These are phyloP conservation scores for Pseudomonodictys pantanalensis DNA, from an alignment of 495 filamentous ascomycete species.

Conservation along the genomic window DNA sequence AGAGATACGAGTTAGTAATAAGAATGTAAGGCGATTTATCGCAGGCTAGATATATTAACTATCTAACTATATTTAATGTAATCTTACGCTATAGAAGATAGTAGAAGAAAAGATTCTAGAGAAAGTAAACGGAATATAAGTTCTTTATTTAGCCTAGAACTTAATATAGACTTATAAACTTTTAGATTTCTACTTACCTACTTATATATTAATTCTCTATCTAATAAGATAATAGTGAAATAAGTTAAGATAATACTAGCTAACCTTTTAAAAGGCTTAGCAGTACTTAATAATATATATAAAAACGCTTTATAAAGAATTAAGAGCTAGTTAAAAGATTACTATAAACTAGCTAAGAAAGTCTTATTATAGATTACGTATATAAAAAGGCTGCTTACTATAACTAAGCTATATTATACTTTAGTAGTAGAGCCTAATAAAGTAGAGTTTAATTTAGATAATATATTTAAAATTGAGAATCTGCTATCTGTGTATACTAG, in stretches of 20 bases:
- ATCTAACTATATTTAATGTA: not conserved
- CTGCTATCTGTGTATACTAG: slow-evolving; percentile 52
- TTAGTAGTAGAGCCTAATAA: slow-evolving; percentile 11
- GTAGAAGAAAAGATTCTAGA: no score
- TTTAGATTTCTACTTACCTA: slow-evolving; percentile 52
- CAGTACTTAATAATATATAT: slow-evolving; percentile 43
- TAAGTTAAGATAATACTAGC: slow-evolving; percentile 41
- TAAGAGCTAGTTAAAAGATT: slow-evolving; percentile 33
- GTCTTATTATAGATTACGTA: slow-evolving; percentile 4
- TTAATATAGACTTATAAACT: no score
- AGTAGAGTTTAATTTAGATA: slow-evolving; percentile 7
- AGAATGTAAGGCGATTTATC: not conserved
- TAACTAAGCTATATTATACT: slow-evolving; percentile 4
- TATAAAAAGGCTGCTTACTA: slow-evolving; percentile 12
- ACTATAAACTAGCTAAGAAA: slow-evolving; percentile 17
- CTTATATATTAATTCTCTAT: slow-evolving; percentile 50
- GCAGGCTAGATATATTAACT: not conserved
- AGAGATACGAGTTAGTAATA: not conserved
- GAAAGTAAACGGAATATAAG: no score
- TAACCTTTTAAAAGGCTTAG: slow-evolving; percentile 34
- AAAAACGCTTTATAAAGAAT: slow-evolving; percentile 47
- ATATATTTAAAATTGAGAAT: slow-evolving; percentile 34
- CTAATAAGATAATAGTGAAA: slow-evolving; percentile 36
- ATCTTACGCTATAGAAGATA: not conserved
- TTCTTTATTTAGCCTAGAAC: no score